Evolutionary conservation across 768 basidiomycete species (phyloP).

Genomic region (Cyclocybe cylindracea): DNA sequence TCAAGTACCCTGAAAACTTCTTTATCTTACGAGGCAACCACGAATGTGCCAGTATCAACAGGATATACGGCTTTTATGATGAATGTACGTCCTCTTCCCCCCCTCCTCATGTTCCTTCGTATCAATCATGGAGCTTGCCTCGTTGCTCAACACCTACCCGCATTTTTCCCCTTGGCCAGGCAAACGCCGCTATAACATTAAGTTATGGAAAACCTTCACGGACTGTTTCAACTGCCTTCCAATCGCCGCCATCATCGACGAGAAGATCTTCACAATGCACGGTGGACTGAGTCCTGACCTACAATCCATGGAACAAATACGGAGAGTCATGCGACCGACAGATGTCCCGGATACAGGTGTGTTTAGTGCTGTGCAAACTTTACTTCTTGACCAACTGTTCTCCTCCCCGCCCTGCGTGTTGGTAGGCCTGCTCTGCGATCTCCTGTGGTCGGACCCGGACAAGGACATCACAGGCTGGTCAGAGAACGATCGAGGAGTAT

Average conservation of each 20-base stretch:
- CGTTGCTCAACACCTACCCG: slow-evolving; percentile 7
- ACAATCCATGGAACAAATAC: slow-evolving; percentile 99
- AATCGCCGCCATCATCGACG: slow-evolving; percentile 99
- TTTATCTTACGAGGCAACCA: slow-evolving; percentile 99
- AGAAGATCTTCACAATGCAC: slow-evolving; percentile 99
- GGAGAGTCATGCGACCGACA: slow-evolving; percentile 97
- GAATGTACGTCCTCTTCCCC: slow-evolving; percentile 72
- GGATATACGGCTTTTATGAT: slow-evolving; percentile 99
- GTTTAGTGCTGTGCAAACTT: slow-evolving; percentile 19
- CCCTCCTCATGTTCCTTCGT: slow-evolving; percentile 1
- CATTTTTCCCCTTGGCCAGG: slow-evolving; percentile 47
- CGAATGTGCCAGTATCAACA: slow-evolving; percentile 98
- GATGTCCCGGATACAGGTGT: slow-evolving; percentile 98
- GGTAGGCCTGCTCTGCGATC: slow-evolving; percentile 88
- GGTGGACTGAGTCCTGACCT: slow-evolving; percentile 96
- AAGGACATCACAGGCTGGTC: slow-evolving; percentile 99
- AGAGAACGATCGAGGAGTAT: slow-evolving; percentile 98
- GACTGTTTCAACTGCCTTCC: slow-evolving; percentile 99
- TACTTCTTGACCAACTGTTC: slow-evolving; percentile 3
- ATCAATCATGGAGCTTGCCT: slow-evolving; percentile 7
- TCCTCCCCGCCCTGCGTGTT: neutral
- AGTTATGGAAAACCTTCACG: slow-evolving; percentile 99
- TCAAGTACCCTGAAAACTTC: slow-evolving; percentile 99
- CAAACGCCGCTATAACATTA: slow-evolving; percentile 99
- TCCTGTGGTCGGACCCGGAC: slow-evolving; percentile 99